A percentile compares a stretch with the other conserved stretches of the same genome.
Evolutionary conservation across 2,329 filamentous ascomycete species (phyloP).

Genomic region (Thelonectria olida): DNA sequence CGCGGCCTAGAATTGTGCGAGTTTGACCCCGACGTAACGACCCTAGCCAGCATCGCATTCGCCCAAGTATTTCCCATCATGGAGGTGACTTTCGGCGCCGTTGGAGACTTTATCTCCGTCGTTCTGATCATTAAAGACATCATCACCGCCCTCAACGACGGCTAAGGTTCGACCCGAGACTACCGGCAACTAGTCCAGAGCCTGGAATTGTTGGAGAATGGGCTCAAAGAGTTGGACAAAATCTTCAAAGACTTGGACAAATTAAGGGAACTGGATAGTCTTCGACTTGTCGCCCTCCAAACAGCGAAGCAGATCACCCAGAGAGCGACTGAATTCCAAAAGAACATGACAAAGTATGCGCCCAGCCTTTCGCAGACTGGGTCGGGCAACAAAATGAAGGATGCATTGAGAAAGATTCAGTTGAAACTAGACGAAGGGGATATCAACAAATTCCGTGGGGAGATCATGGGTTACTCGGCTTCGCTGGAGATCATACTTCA

Average conservation of each 20-base stretch:
- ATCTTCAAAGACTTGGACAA: not conserved
- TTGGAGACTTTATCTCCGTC: constrained; percentile 5
- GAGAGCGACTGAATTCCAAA: not conserved
- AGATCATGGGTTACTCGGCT: no score
- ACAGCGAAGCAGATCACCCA: not conserved
- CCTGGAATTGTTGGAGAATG: not conserved
- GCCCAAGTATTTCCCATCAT: no score
- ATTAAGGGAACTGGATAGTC: not conserved
- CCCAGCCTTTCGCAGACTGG: not conserved
- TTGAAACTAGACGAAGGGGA: no score
- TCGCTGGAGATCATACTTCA: no score
- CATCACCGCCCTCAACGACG: constrained; percentile 1
- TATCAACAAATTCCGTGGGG: no score
- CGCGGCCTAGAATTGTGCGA: no score
- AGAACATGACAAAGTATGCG: not conserved
- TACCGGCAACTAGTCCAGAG: not conserved
- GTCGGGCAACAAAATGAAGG: not conserved
- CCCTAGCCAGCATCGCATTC: no score
- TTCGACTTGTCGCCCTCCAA: not conserved
- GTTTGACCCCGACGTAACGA: no score
- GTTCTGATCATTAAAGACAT: not conserved
- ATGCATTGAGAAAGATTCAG: not conserved
- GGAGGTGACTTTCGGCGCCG: constrained; percentile 1
- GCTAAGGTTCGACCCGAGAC: not conserved
- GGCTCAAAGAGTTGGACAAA: not conserved